These are phyloP conservation scores for Suhomyces terraborum DNA, from an alignment of 1,139 yeast genomes.

Conservation along the genomic window DNA sequence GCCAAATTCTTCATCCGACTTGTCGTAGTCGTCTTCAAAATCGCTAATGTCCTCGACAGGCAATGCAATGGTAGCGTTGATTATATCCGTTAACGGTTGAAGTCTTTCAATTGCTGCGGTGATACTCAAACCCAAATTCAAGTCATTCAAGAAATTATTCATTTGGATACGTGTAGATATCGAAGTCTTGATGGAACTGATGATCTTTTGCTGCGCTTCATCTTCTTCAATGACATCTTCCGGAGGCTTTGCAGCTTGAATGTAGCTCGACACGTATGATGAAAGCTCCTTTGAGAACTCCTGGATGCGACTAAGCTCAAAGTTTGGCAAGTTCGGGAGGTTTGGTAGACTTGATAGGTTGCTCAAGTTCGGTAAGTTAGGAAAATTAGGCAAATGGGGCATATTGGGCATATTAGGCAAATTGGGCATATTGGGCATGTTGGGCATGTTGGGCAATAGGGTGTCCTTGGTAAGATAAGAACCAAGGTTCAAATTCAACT, in stretches of 20 bases:
- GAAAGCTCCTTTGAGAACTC: constrained; percentile 35
- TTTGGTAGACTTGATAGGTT: constrained; percentile 20
- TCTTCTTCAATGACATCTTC: constrained; percentile 7
- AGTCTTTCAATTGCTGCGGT: constrained; percentile 57
- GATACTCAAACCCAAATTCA: constrained; percentile 53
- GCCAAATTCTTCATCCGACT: background rate
- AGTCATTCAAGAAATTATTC: constrained; percentile 51
- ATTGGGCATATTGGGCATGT: constrained; percentile 24
- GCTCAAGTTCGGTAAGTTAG: constrained; percentile 18
- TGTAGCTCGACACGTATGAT: constrained; percentile 31
- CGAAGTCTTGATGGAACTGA: constrained; percentile 40
- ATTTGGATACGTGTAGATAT: constrained; percentile 49
- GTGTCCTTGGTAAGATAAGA: constrained; percentile 19
- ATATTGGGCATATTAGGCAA: constrained; percentile 18
- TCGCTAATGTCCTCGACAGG: constrained; percentile 50
- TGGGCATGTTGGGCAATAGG: constrained; percentile 13
- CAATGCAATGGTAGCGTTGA: constrained; percentile 50
- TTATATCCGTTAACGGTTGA: constrained; percentile 54
- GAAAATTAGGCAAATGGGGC: constrained; percentile 11
- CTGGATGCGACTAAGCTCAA: constrained; percentile 28
- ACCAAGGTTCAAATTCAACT: constrained; percentile 19
- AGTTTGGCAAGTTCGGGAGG: constrained; percentile 23
- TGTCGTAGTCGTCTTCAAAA: constrained; percentile 26
- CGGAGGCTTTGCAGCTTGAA: constrained; percentile 16
- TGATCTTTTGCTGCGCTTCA: constrained; percentile 16